Percentiles rank a stretch among this genome's conserved stretches.
Evolutionary conservation across 768 basidiomycete genomes (phyloP).

Genomic region (Amanita pallidorosea): DNA sequence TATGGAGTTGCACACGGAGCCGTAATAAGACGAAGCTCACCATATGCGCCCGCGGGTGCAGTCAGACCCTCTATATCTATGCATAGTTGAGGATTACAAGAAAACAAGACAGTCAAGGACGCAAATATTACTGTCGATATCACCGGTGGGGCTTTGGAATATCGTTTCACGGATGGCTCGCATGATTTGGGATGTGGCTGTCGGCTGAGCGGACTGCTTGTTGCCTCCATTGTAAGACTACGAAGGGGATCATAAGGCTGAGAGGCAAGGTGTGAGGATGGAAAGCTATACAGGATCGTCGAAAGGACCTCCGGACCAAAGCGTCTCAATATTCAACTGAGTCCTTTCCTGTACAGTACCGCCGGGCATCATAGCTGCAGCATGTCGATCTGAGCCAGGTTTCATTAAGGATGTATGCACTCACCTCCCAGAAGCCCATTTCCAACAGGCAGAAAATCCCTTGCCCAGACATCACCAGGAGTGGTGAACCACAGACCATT

Average conservation of each 20-base stretch:
- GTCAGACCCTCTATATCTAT: conserved; percentile 41
- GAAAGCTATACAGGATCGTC: conserved; percentile 38
- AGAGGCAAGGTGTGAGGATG: conserved; percentile 1
- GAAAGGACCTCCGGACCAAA: conserved; percentile 72
- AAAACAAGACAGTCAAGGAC: neutral
- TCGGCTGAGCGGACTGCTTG: conserved; percentile 32
- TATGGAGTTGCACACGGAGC: neutral
- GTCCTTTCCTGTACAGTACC: conserved; percentile 48
- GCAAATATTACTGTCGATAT: conserved; percentile 37
- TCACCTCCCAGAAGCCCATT: conserved; percentile 63
- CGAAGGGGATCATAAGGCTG: neutral
- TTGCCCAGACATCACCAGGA: conserved; percentile 43
- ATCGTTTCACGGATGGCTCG: conserved; percentile 42
- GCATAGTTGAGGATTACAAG: neutral
- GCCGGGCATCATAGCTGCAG: conserved; percentile 53
- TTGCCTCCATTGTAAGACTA: conserved; percentile 69
- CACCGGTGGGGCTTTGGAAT: conserved; percentile 47
- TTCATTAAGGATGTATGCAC: conserved; percentile 8
- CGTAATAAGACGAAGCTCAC: conserved; percentile 18
- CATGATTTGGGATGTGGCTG: conserved; percentile 37
- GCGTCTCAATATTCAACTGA: conserved; percentile 65
- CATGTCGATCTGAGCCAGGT: neutral
- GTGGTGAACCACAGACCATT: conserved; percentile 65
- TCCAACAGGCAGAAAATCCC: conserved; percentile 57
- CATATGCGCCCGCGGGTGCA: conserved; percentile 49